Percentiles rank a stretch among this genome's conserved stretches.
Conservation (phyloP, 305 asterid species). For the Fraxinus baroniana region DNA sequence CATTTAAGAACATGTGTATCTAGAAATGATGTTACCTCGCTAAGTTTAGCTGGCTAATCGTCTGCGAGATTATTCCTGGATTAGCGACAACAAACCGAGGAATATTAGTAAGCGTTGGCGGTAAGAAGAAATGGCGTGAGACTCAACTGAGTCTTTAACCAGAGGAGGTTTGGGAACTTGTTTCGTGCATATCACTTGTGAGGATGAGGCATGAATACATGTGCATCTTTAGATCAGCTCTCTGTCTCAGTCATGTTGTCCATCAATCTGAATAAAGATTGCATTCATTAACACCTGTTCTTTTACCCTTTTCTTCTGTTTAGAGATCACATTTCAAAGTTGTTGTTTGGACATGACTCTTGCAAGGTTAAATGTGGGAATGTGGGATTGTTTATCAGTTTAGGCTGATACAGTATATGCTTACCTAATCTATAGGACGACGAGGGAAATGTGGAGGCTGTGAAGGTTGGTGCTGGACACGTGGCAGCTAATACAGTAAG, state of each 20-base stretch:
- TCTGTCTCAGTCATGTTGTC: neutral
- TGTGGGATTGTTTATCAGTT: neutral
- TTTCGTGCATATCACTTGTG: neutral
- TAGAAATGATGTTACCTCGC: neutral
- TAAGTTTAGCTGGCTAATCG: neutral
- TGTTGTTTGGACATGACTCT: constrained; percentile 2
- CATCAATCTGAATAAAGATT: neutral
- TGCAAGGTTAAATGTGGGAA: neutral
- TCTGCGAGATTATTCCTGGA: neutral
- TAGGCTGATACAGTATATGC: constrained; percentile 13
- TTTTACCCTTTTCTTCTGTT: neutral
- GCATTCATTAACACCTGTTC: neutral
- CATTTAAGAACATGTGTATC: neutral
- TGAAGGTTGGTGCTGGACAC: constrained; percentile 68
- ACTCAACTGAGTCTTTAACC: neutral
- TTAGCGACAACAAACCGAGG: neutral
- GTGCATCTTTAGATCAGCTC: neutral
- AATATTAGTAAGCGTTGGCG: neutral
- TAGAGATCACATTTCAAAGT: neutral
- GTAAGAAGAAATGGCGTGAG: neutral
- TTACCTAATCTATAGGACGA: constrained; percentile 51
- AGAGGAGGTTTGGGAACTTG: neutral
- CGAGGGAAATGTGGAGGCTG: constrained; percentile 50
- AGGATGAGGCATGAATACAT: neutral
- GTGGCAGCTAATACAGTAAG: constrained; percentile 81